These are phyloP conservation scores for Scedosporium dehoogii DNA, from an alignment of 2,329 filamentous ascomycete species.

Conservation along the genomic window DNA sequence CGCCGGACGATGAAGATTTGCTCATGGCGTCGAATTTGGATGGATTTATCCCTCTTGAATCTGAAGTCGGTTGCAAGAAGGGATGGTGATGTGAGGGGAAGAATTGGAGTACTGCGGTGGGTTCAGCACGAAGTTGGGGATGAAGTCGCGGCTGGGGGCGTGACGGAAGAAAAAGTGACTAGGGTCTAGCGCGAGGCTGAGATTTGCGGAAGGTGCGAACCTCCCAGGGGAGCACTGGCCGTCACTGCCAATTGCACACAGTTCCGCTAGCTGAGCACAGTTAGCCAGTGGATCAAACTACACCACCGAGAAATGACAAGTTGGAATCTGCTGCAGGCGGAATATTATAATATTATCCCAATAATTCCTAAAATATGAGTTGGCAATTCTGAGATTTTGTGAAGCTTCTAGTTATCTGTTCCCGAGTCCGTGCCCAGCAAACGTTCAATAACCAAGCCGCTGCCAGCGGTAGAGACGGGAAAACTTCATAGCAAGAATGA, in stretches of 20 bases:
- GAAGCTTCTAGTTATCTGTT: neutral
- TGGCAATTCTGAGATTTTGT: too few species aligned
- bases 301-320: neutral
- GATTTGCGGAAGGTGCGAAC: neutral
- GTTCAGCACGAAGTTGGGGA: neutral
- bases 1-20: constrained; percentile 19
- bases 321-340: too few species aligned
- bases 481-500: neutral
- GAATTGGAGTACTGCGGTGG: neutral
- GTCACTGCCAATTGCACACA: neutral
- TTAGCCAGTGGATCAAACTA: neutral
- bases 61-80: neutral
- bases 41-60: neutral
- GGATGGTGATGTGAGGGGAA: neutral
- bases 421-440: neutral
- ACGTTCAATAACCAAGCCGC: neutral
- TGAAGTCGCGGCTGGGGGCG: neutral
- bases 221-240: neutral
- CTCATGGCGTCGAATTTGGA: neutral
- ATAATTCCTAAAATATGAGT: too few species aligned
- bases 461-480: too few species aligned
- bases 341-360: too few species aligned
- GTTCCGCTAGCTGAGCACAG: neutral
- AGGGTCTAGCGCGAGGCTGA: constrained; percentile 1
- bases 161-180: neutral